phyloP scores from a whole-genome alignment of 192 early-diverging fungal genomes.

The Mortierella hygrophila region DNA sequence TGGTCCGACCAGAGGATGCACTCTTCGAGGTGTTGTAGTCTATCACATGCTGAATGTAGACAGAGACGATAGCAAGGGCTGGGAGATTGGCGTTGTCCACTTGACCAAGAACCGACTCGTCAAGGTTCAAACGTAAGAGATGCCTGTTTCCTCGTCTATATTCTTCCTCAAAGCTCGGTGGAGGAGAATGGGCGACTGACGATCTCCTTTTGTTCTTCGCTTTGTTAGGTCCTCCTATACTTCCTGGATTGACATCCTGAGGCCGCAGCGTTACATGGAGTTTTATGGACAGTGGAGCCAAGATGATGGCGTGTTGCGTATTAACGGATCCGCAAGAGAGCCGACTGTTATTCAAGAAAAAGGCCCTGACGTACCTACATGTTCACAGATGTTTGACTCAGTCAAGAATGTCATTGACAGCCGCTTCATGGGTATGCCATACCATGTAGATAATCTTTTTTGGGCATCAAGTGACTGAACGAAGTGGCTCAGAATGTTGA shows the following conservation, averaged over 20 bases:
- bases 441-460: neutral
- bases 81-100: neutral
- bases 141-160: no score
- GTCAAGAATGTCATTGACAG: neutral
- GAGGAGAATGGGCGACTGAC: neutral
- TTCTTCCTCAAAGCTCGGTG: neutral
- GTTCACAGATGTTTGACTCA: neutral
- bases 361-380: neutral
- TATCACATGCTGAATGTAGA: neutral
- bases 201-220: neutral
- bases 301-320: neutral
- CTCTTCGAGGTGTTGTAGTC: neutral
- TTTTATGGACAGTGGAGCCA: neutral
- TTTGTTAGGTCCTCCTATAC: neutral
- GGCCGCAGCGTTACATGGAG: neutral
- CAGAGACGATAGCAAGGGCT: neutral
- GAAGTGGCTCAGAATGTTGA: neutral
- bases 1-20: neutral
- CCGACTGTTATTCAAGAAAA: neutral
- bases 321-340: neutral
- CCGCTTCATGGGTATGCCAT: neutral
- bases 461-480: neutral
- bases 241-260: neutral
- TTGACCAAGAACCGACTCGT: neutral
- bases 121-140: neutral